phyloP scores from a whole-genome alignment of 2,329 filamentous ascomycete genomes.

The Aureobasidium musti region DNA sequence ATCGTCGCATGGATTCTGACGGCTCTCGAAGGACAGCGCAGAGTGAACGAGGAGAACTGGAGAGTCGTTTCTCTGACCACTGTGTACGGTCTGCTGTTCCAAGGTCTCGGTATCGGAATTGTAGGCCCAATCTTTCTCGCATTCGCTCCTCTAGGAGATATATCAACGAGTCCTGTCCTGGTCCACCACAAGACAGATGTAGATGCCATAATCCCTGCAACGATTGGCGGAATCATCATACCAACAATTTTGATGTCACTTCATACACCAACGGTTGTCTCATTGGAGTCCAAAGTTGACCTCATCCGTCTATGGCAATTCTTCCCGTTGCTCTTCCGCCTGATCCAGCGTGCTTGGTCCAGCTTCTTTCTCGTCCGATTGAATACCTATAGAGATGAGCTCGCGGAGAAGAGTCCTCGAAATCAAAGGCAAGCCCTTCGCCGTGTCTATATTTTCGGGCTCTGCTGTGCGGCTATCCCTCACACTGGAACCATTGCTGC shows the following conservation, averaged over 20 bases:
- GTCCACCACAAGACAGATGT: neutral
- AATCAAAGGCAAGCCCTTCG: neutral
- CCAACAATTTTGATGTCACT: conserved; percentile 28
- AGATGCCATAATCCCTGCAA: conserved; percentile 11
- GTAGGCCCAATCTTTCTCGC: conserved; percentile 23
- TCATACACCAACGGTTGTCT: conserved; percentile 12
- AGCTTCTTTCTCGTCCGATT: neutral
- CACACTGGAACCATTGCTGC: conserved; percentile 1
- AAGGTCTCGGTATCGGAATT: conserved; percentile 20
- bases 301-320: conserved; percentile 25
- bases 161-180: neutral
- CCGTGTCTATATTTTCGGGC: conserved; percentile 14
- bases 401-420: neutral
- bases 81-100: conserved; percentile 23
- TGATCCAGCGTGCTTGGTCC: conserved; percentile 10
- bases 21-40: conserved; percentile 18
- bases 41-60: neutral
- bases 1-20: conserved; percentile 25
- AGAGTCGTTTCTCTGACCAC: conserved; percentile 11
- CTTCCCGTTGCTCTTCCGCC: conserved; percentile 16
- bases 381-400: neutral
- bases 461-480: conserved; percentile 1
- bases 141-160: neutral
- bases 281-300: conserved; percentile 1
- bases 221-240: conserved; percentile 8